Percentiles rank a stretch among this genome's conserved stretches.
These are phyloP conservation scores for Triticum turgidum DNA, from an alignment of 176 grass and related monocot genomes.

Conservation along the genomic window DNA sequence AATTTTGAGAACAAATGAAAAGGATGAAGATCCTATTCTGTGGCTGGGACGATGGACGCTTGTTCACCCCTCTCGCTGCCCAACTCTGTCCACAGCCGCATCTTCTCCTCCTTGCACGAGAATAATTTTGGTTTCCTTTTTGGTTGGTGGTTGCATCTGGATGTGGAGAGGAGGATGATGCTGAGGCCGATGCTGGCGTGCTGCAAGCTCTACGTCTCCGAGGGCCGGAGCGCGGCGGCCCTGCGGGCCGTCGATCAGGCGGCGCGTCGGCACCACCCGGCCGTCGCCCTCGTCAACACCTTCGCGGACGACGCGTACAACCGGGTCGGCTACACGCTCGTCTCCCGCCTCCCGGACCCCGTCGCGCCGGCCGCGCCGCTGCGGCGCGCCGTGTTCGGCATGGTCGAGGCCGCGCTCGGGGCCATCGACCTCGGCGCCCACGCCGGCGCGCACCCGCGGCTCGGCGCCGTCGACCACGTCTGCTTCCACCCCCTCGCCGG, in stretches of 20 bases:
- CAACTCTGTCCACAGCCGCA: background rate
- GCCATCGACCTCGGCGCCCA: slow-evolving; percentile 57
- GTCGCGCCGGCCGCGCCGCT: slow-evolving; percentile 19
- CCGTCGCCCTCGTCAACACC: slow-evolving; percentile 50
- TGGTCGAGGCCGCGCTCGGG: slow-evolving; percentile 54
- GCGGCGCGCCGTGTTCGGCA: slow-evolving; percentile 47
- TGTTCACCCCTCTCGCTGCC: background rate
- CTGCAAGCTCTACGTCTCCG: slow-evolving; percentile 97
- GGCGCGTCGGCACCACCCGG: slow-evolving; percentile 39
- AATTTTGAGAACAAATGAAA: too few species aligned
- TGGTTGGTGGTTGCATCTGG: background rate
- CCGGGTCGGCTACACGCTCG: slow-evolving; percentile 76
- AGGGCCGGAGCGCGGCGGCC: slow-evolving; percentile 51
- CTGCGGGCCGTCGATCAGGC: slow-evolving; percentile 66
- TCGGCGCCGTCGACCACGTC: slow-evolving; percentile 80
- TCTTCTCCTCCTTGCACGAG: background rate
- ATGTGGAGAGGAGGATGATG: slow-evolving; percentile 16
- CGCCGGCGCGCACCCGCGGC: slow-evolving; percentile 62
- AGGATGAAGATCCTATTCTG: background rate
- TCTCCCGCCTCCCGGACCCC: slow-evolving; percentile 36
- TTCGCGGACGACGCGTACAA: slow-evolving; percentile 74
- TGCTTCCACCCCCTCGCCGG: slow-evolving; percentile 67
- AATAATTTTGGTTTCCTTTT: background rate
- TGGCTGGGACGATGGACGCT: background rate
- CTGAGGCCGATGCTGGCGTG: slow-evolving; percentile 55